Evolutionary conservation across 345 rosid genomes (phyloP).

Genomic region (Clarkia xantiana): DNA sequence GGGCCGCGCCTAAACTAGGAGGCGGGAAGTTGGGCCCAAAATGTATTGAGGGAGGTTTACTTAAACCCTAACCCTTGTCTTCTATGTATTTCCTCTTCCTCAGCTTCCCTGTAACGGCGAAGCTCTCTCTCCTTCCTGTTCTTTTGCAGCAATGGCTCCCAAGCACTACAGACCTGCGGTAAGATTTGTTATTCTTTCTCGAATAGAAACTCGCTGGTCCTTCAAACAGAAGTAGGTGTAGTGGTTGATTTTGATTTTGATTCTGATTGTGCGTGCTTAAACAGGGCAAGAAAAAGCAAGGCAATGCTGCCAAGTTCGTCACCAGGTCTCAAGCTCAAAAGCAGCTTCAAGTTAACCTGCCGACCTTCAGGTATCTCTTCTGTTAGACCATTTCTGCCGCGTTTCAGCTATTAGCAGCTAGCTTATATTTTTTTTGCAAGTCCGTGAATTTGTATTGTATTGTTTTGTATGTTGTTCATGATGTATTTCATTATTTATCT

Average conservation of each 20-base stretch:
- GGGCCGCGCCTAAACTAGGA: no score
- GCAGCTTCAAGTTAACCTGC: constrained; percentile 60
- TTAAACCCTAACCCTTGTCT: no score
- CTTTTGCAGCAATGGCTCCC: not conserved
- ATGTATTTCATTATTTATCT: no score
- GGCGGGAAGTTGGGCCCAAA: no score
- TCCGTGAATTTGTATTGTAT: not conserved
- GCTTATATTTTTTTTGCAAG: not conserved
- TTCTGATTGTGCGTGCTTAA: not conserved
- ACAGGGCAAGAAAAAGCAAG: constrained; percentile 97
- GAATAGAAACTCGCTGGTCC: not conserved
- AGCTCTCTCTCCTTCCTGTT: not conserved
- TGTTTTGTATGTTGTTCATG: not conserved
- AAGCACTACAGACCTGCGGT: no score
- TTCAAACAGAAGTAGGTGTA: not conserved
- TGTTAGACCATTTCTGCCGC: not conserved
- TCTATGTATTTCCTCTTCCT: no score
- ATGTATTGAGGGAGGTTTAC: no score
- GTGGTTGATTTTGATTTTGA: not conserved
- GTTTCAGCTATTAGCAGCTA: not conserved
- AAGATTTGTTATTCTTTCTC: no score
- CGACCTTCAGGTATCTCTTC: constrained; percentile 49
- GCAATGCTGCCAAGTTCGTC: constrained; percentile 73
- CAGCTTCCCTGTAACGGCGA: no score
- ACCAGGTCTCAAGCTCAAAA: constrained; percentile 82